phyloP scores from a whole-genome alignment of 345 rosid genomes.

The Geranium brycei region DNA sequence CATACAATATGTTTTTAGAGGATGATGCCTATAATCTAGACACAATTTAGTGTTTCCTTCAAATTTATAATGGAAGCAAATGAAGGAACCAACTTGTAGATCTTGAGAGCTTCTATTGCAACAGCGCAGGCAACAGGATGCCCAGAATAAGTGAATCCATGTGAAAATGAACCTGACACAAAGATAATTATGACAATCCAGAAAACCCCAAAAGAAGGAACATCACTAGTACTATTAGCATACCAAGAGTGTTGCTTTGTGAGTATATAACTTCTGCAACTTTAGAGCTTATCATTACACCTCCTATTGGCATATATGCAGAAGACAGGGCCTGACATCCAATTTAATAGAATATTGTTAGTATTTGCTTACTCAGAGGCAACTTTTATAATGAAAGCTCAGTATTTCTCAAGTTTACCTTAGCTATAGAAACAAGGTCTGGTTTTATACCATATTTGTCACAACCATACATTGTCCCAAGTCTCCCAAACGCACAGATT shows the following conservation, averaged over 20 bases:
- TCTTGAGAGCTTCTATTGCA: conserved; percentile 61
- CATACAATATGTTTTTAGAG: no score
- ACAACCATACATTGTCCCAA: conserved; percentile 88
- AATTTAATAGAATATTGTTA: conserved; percentile 1
- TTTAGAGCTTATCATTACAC: conserved; percentile 72
- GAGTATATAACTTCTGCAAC: conserved; percentile 75
- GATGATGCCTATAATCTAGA: no score
- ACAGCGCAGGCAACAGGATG: conserved; percentile 95
- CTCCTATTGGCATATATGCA: conserved; percentile 95
- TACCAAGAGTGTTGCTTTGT: conserved; percentile 93
- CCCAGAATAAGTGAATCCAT: conserved; percentile 95
- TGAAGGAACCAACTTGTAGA: conserved; percentile 43
- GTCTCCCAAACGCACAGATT: conserved; percentile 95
- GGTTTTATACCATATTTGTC: conserved; percentile 88
- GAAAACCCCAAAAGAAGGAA: conserved; percentile 3
- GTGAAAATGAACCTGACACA: conserved; percentile 61
- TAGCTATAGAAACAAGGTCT: conserved; percentile 76
- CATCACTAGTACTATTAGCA: conserved; percentile 2
- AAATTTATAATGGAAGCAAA: background rate
- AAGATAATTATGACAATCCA: conserved; percentile 4
- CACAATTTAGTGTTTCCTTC: no score
- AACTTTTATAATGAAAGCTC: conserved; percentile 2
- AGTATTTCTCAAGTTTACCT: conserved; percentile 26
- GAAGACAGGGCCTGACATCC: conserved; percentile 73
- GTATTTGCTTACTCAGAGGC: background rate